Percentiles rank a stretch among this genome's conserved stretches.
These are phyloP conservation scores for Aureobasidium sp. DNA, from an alignment of 2,329 filamentous ascomycete species.

Conservation along the genomic window DNA sequence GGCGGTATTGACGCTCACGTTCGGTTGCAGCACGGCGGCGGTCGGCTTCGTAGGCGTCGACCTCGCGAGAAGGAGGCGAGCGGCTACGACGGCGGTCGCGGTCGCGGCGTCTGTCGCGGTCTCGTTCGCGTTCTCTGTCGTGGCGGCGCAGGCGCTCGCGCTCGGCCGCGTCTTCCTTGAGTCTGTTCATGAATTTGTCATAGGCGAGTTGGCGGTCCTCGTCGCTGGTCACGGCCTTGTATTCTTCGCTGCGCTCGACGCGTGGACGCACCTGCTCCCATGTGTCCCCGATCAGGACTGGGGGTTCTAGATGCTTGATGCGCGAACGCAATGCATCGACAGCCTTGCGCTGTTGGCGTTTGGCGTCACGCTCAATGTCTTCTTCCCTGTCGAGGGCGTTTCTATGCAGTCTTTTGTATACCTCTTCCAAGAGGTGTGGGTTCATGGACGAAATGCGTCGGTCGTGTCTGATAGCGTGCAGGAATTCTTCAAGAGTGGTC, in stretches of 20 bases:
- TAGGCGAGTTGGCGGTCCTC: constrained; percentile 77
- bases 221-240: constrained; percentile 72
- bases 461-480: constrained; percentile 74
- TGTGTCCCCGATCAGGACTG: constrained; percentile 67
- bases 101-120: constrained; percentile 35
- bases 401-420: constrained; percentile 55
- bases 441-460: constrained; percentile 81
- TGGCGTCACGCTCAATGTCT: constrained; percentile 73
- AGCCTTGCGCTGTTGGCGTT: constrained; percentile 77
- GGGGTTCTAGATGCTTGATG: constrained; percentile 86
- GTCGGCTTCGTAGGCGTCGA: constrained; percentile 91
- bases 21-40: constrained; percentile 88
- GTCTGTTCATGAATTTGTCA: constrained; percentile 81
- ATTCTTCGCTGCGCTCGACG: constrained; percentile 76
- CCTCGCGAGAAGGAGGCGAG: constrained; percentile 63
- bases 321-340: constrained; percentile 76
- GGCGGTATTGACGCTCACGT: constrained; percentile 87
- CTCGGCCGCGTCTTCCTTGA: constrained; percentile 82
- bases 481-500: constrained; percentile 84
- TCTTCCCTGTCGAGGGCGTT: constrained; percentile 42
- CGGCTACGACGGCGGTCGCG: constrained; percentile 37
- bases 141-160: constrained; percentile 35
- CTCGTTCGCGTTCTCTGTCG: constrained; percentile 37
- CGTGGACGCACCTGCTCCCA: constrained; percentile 83
- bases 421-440: constrained; percentile 81